Evolutionary conservation across 768 basidiomycete species (phyloP).

Genomic region (Leucogyrophana mollusca): DNA sequence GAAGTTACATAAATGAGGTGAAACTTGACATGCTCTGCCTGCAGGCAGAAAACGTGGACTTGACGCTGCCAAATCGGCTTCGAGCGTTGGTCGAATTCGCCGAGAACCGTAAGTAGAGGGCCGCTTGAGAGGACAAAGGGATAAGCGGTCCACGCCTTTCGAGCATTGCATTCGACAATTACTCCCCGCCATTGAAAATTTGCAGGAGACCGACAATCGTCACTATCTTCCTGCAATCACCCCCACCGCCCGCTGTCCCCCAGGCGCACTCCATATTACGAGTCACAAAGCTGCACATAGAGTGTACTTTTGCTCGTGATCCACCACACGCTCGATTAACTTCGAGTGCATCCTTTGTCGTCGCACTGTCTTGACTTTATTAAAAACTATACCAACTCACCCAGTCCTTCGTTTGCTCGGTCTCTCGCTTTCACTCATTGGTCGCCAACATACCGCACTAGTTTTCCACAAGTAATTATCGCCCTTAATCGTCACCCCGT

Average conservation of each 20-base stretch:
- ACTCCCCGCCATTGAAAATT: constrained; percentile 48
- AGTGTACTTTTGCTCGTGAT: constrained; percentile 23
- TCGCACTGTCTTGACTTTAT: constrained; percentile 24
- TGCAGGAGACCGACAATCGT: constrained; percentile 42
- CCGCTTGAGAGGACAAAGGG: constrained; percentile 38
- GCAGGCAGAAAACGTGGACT: constrained; percentile 77
- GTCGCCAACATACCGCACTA: constrained; percentile 11
- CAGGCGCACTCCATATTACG: constrained; percentile 23
- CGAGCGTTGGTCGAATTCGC: constrained; percentile 41
- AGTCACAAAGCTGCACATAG: constrained; percentile 23
- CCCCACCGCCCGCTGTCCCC: constrained; percentile 14
- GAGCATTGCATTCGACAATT: constrained; percentile 40
- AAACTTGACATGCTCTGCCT: constrained; percentile 51
- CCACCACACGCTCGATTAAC: constrained; percentile 48
- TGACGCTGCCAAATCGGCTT: constrained; percentile 51
- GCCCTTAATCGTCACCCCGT: constrained; percentile 18
- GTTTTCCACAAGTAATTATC: constrained; percentile 13
- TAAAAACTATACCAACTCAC: constrained; percentile 21
- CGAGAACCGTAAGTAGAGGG: constrained; percentile 23
- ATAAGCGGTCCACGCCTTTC: constrained; percentile 55
- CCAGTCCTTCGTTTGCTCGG: constrained; percentile 34
- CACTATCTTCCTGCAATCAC: constrained; percentile 19
- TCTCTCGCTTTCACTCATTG: constrained; percentile 25
- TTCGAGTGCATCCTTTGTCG: constrained; percentile 47
- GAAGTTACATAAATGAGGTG: constrained; percentile 45